Percentiles rank a stretch among this genome's conserved stretches.
Conservation (phyloP, 768 basidiomycete genomes). For the Trametes elegans region DNA sequence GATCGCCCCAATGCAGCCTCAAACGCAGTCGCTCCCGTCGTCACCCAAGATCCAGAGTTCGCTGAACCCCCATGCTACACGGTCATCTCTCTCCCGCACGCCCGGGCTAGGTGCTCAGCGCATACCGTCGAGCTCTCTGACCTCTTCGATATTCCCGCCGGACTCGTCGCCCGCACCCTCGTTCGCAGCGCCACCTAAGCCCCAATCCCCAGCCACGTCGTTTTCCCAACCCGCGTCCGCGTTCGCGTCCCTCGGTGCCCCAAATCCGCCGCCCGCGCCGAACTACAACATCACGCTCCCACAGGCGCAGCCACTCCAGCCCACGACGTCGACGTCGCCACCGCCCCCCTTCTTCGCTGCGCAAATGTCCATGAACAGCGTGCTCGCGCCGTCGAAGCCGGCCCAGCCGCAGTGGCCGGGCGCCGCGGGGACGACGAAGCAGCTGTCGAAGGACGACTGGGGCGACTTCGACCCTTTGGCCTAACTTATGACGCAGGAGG, state of each 20-base stretch:
- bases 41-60: conserved; percentile 34
- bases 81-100: conserved; percentile 14
- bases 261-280: conserved; percentile 37
- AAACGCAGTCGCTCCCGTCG: conserved; percentile 38
- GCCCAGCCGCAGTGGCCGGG: conserved; percentile 46
- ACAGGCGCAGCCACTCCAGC: conserved; percentile 4
- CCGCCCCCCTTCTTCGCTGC: conserved; percentile 26
- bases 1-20: conserved; percentile 15
- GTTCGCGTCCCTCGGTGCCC: conserved; percentile 16
- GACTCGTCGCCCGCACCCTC: conserved; percentile 14
- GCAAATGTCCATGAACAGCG: conserved; percentile 39
- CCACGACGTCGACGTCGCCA: conserved; percentile 24
- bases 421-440: conserved; percentile 38
- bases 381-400: conserved; percentile 66
- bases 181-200: not conserved
- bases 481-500: conserved; percentile 27
- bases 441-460: conserved; percentile 66
- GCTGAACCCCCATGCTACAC: conserved; percentile 8
- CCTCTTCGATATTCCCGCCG: conserved; percentile 26
- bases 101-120: conserved; percentile 39
- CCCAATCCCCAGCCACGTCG: not conserved
- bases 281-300: conserved; percentile 57
- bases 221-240: conserved; percentile 7
- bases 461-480: conserved; percentile 80
- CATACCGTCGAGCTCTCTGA: conserved; percentile 36